A percentile compares a stretch with the other conserved stretches of the same genome.
Conservation (phyloP, 2,329 filamentous ascomycete species). For the Pestalotiopsis sp. region DNA sequence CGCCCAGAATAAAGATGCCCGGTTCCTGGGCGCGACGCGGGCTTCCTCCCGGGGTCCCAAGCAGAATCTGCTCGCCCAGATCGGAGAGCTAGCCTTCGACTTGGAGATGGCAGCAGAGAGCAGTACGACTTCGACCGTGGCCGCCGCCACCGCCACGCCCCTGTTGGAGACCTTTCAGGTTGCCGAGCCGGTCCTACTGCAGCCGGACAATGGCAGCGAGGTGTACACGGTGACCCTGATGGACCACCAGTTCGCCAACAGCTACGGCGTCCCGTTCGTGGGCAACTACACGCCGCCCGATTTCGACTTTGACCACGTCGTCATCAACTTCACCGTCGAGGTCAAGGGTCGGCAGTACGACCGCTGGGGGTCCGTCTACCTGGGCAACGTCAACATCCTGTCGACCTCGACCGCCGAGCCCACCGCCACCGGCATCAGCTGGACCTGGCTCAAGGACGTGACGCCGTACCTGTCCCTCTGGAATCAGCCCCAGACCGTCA, state of each 20-base stretch:
- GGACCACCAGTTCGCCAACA: slow-evolving; percentile 70
- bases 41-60: not conserved
- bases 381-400: slow-evolving; percentile 80
- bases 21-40: not conserved
- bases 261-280: slow-evolving; percentile 75
- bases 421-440: slow-evolving; percentile 67
- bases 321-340: slow-evolving; percentile 75
- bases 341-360: slow-evolving; percentile 77
- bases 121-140: not conserved
- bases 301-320: slow-evolving; percentile 74
- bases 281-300: slow-evolving; percentile 65
- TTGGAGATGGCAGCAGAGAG: not conserved
- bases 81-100: slow-evolving; percentile 8
- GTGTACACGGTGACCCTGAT: slow-evolving; percentile 60
- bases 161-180: slow-evolving; percentile 10
- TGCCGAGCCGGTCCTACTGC: slow-evolving; percentile 6
- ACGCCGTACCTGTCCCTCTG: slow-evolving; percentile 71
- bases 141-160: not conserved
- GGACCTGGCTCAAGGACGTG: slow-evolving; percentile 81
- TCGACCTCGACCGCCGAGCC: slow-evolving; percentile 83
- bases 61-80: slow-evolving; percentile 4
- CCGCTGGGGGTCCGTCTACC: slow-evolving; percentile 73
- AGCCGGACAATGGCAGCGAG: not conserved
- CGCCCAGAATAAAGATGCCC: not conserved
- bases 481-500: slow-evolving; percentile 70